Percentiles rank a stretch among this genome's conserved stretches.
These are phyloP conservation scores for Kalmanozyma brasiliensis DNA, from an alignment of 1,284 basidiomycete genomes.

Conservation along the genomic window DNA sequence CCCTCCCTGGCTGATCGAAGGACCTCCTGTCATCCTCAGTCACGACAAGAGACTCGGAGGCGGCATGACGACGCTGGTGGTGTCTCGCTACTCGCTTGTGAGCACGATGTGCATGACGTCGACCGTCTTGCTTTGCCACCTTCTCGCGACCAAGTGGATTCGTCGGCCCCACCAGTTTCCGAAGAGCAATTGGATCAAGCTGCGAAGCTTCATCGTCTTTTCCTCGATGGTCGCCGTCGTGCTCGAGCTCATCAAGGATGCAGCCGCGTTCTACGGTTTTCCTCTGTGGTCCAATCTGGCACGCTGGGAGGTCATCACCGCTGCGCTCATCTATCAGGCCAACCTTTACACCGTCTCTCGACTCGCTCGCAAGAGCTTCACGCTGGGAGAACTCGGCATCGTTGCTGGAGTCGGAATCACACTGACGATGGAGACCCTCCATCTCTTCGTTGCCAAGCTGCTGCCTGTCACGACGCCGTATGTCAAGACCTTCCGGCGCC, in stretches of 20 bases:
- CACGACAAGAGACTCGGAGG: slow-evolving; percentile 31
- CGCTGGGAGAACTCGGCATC: slow-evolving; percentile 89
- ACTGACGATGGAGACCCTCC: slow-evolving; percentile 78
- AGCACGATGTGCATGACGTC: slow-evolving; percentile 54
- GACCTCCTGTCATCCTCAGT: slow-evolving; percentile 46
- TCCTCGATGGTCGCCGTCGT: slow-evolving; percentile 61
- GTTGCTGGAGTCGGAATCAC: slow-evolving; percentile 88
- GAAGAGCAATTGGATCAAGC: slow-evolving; percentile 63
- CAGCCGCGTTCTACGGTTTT: slow-evolving; percentile 56
- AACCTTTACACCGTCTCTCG: slow-evolving; percentile 88
- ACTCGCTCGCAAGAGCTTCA: slow-evolving; percentile 90
- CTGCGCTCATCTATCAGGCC: slow-evolving; percentile 87
- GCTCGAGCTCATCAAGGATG: slow-evolving; percentile 60
- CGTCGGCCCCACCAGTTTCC: slow-evolving; percentile 50
- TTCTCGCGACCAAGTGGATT: slow-evolving; percentile 56
- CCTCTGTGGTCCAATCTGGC: slow-evolving; percentile 59
- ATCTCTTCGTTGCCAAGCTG: slow-evolving; percentile 59
- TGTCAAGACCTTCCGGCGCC: slow-evolving; percentile 90
- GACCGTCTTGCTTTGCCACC: slow-evolving; percentile 43
- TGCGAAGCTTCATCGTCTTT: slow-evolving; percentile 68
- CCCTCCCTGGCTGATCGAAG: slow-evolving; percentile 52
- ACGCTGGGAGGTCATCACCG: slow-evolving; percentile 76
- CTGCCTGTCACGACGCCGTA: slow-evolving; percentile 75
- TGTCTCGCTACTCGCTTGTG: slow-evolving; percentile 55
- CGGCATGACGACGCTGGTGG: slow-evolving; percentile 43